A percentile compares a stretch with the other conserved stretches of the same genome.
Conservation (phyloP, 768 basidiomycete genomes). For the Collybia sp. region DNA sequence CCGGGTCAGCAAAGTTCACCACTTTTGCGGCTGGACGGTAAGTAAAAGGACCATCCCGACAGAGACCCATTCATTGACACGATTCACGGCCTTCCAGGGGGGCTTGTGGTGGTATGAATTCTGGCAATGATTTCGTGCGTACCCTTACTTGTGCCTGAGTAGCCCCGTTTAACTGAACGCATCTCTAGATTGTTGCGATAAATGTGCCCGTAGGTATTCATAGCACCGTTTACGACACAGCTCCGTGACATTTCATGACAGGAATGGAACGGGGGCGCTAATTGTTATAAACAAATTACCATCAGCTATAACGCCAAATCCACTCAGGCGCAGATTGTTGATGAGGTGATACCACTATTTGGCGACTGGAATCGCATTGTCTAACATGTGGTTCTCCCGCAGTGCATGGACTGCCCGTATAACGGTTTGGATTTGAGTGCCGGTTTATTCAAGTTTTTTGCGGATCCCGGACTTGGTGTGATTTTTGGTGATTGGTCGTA, state of each 20-base stretch:
- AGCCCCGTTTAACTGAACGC: background rate
- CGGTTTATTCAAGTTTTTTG: conserved; percentile 41
- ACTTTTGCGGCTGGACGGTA: background rate
- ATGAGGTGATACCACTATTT: conserved; percentile 21
- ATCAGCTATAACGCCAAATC: conserved; percentile 33
- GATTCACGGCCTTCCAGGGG: conserved; percentile 22
- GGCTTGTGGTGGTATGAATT: conserved; percentile 31
- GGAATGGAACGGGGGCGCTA: conserved; percentile 34
- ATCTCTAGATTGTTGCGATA: conserved; percentile 37
- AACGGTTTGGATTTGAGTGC: conserved; percentile 43
- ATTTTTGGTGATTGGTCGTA: conserved; percentile 37
- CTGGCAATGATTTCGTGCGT: conserved; percentile 25
- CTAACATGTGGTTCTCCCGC: background rate
- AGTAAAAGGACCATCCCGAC: background rate
- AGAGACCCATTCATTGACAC: too few relatives aligned
- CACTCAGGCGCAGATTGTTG: conserved; percentile 36
- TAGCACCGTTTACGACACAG: background rate
- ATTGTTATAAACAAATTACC: conserved; percentile 42
- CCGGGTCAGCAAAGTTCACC: too few relatives aligned
- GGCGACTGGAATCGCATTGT: background rate
- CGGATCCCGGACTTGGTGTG: conserved; percentile 23
- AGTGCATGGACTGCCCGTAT: conserved; percentile 35
- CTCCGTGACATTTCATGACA: conserved; percentile 9
- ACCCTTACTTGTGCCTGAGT: background rate
- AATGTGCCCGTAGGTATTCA: conserved; percentile 28